Base-by-base conservation (phyloP, 2,329 filamentous ascomycete genomes). In the Phaeophleospora eucalypticola region DNA sequence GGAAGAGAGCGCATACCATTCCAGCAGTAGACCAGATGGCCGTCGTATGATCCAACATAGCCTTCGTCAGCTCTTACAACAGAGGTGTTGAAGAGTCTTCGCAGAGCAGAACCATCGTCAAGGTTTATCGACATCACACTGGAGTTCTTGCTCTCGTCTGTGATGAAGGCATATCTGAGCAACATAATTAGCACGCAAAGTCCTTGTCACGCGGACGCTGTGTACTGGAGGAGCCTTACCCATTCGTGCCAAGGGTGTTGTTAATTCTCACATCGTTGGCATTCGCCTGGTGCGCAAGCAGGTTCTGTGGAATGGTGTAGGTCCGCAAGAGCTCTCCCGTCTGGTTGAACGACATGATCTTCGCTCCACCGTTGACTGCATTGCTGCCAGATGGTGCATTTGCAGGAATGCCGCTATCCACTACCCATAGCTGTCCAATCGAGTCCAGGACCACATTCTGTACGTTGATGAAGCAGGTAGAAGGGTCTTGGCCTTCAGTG, bases 381-480 rank as follows among this genome's bases (percentile, higher is more conserved):
- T 51, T 46, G 46, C 55, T 57, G 7, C 62, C 60, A 14, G 27
- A 35, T 24, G 43, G 41, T 9, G 45, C 45, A 39, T 49, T 35
- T 24, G 62, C 61, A 9, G 61, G 60, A 36, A 72, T 69, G 2
- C 70, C 70, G 24, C 58, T 68, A 49, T 72, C 70, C 12, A 73
- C 61, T 4, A 71, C 57, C 68, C 69, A 73, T 9, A 73, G 57
- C 34, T 66, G 64, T 16, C 64, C 62, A 8, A 62, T 47, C 4
- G 64, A 61, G 46, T 72, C 70, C 9, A 70, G 60, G 6, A 72
- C 65, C n/a, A 72, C 61, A 39, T 72, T 73, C 52, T 72, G 70
- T 3, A 72, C 67, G 43, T 73, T 73, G 58, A 72, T 64, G 58
- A 73, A 73, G 59, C 70, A 73, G 3, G 65, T 67, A 36, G 65